A percentile compares a stretch with the other conserved stretches of the same genome.
phyloP scores from a whole-genome alignment of 2,329 filamentous ascomycete genomes.

The Claviceps digitariae region DNA sequence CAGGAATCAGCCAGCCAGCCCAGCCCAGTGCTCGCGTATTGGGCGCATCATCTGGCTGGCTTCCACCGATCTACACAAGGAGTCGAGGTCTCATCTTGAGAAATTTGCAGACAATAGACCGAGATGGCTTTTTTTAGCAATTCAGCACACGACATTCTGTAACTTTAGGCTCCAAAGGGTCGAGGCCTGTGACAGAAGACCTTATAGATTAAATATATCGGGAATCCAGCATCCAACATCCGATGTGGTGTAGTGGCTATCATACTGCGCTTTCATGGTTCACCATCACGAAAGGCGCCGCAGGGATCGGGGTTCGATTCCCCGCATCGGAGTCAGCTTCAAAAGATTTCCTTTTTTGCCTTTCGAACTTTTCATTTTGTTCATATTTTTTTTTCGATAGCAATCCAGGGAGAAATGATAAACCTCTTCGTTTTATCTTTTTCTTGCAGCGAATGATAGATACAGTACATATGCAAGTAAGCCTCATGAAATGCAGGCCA shows the following conservation, averaged over 20 bases:
- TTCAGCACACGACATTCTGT: neutral
- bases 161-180: neutral
- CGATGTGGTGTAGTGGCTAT: constrained; percentile 9
- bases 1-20: no score
- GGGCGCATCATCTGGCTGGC: no score
- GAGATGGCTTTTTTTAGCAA: neutral
- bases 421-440: no score
- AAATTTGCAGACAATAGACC: neutral
- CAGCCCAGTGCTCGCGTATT: no score
- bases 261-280: constrained; percentile 8
- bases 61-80: neutral
- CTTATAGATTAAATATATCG: fast-evolving
- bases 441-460: no score
- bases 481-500: no score
- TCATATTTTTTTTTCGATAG: neutral
- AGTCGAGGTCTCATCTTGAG: no score
- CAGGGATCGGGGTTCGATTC: constrained; percentile 9
- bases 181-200: fast-evolving
- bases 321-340: constrained; percentile 4
- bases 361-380: no score
- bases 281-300: neutral
- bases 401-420: no score
- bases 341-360: neutral
- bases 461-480: no score
- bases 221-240: neutral